Base-by-base conservation (phyloP, 139 green algal species). In the Micromonas commoda region DNA sequence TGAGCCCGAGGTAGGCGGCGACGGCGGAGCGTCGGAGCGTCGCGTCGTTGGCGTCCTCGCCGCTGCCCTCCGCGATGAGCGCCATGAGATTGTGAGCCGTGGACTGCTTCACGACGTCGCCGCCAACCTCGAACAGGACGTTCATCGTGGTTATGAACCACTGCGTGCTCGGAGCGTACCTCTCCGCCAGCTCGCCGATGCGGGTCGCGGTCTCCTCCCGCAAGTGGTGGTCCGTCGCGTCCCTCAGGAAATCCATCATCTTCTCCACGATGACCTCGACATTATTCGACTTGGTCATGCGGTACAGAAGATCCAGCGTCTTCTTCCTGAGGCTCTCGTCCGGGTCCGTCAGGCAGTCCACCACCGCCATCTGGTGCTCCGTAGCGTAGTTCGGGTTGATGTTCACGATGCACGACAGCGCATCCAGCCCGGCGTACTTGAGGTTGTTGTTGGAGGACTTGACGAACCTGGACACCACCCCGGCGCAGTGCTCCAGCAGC, bases 271-370 rank as follows among this genome's bases (percentile, higher is more conserved):
- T 91, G 0, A 97, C 91, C 88, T 96, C 88, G 38, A 97, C 91
- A 80, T 98, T 98, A 80, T 86, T 88, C 52, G 91, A 81, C 77
- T 89, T 92, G 19, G 95, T 97, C 94, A 99, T 98, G 74, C 90
- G 93, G 69, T 90, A 94, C 67, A 99, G 87, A 78, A 99, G 90
- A 76, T 97, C 86, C 82, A 99, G 87, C 2, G 95, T 98, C 79
- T 96, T 96, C 63, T 91, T 84, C 85, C 94, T 93, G 0, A 99
- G 85, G 2, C 93, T 94, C 33, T 96, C 93, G 82, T 99, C 95
- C 1, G 89, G 86, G 77, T 96, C 92, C 76, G 97, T 92, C 53
- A 99, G 85, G 85, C 94, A 98, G 81, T 99, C 94, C 52, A 99
- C 94, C 19, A 99, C 92, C 0, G 94, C 92, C 53, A 97, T 82